Conservation (phyloP, 225 moss, liverwort and hornwort genomes). For the Pleurozium schreberi region DNA sequence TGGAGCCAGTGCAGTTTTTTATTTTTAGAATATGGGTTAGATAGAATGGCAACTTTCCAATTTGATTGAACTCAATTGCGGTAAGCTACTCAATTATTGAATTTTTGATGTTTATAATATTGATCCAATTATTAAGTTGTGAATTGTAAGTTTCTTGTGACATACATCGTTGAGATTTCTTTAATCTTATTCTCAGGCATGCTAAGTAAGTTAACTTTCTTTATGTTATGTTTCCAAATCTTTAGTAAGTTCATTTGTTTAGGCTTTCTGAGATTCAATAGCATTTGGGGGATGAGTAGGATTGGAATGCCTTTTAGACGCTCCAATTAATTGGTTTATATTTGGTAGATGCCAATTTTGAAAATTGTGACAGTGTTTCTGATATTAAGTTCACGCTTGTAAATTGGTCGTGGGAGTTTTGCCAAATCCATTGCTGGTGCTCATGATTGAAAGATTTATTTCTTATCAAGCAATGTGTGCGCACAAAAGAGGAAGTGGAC, state of each 20-base stretch:
- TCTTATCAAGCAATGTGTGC: background rate
- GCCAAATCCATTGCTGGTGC: background rate
- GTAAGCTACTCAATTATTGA: too few relatives aligned
- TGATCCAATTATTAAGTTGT: background rate
- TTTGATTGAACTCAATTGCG: too few relatives aligned
- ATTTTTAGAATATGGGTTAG: too few relatives aligned
- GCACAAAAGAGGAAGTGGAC: background rate
- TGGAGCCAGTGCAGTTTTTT: too few relatives aligned
- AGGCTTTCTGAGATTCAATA: background rate
- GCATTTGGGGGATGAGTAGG: too few relatives aligned
- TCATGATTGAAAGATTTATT: background rate
- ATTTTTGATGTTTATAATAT: too few relatives aligned
- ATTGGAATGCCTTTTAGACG: too few relatives aligned
- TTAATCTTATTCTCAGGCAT: background rate
- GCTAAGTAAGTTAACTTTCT: too few relatives aligned
- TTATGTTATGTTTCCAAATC: background rate
- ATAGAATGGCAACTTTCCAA: too few relatives aligned
- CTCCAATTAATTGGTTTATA: too few relatives aligned
- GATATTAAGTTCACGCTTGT: background rate
- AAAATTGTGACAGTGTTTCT: background rate
- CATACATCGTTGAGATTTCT: rapidly evolving
- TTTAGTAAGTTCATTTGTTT: background rate
- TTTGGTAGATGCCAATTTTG: rapidly evolving
- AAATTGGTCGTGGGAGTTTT: background rate
- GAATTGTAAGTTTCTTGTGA: background rate